Evolutionary conservation across 2,329 filamentous ascomycete genomes (phyloP), one percentile per base, ranked within the genome.

Genomic region (Tolypocladium ovalisporum): DNA sequence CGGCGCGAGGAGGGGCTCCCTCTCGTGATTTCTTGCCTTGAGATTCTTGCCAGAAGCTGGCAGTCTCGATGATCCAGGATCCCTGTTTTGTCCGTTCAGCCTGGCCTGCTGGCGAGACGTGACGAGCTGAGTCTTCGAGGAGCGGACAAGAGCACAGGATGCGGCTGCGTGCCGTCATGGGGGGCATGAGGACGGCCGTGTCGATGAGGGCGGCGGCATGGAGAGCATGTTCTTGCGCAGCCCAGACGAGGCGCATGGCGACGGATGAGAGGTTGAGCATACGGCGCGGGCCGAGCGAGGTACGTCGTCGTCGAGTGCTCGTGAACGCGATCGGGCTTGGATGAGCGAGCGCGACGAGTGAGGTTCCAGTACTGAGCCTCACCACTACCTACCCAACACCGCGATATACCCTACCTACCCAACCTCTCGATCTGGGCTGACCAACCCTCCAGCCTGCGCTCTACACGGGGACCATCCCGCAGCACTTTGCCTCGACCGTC

Each of bases 401-500:
- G 12, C 44, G 44, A 49, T 19, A n/a, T n/a, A n/a, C n/a, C n/a
- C n/a, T n/a, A 24, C 24, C 55, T 27, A 24, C 9, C 27, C 42
- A 47, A 17, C 27, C 44, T 29, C 44, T 12, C 44, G 44, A 49
- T 19, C 15, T 8, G n/a, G 9, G n/a, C 40, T n/a, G 27, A 39
- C 54, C 52, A 63, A 1, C 36, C n/a, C 15, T 17, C n/a, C 13
- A 90, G 85, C 87, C 87, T 4, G 77, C 85, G 0, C 74, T 92
- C 9, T 79, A 89, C 53, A 74, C 78, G 7, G 76, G 85, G 57
- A 92, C 88, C 1, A 83, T 92, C 56, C 86, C 87, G 0, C 74
- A 88, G 61, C 86, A 93, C 67, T 91, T 93, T 65, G 77, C 82
- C 9, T 76, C 76, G 1, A 76, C 89, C 40, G 87, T 90, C 40